A percentile compares a stretch with the other conserved stretches of the same genome.
Conservation (phyloP, 176 grass and related monocot species). For the Juncus inflexus region DNA sequence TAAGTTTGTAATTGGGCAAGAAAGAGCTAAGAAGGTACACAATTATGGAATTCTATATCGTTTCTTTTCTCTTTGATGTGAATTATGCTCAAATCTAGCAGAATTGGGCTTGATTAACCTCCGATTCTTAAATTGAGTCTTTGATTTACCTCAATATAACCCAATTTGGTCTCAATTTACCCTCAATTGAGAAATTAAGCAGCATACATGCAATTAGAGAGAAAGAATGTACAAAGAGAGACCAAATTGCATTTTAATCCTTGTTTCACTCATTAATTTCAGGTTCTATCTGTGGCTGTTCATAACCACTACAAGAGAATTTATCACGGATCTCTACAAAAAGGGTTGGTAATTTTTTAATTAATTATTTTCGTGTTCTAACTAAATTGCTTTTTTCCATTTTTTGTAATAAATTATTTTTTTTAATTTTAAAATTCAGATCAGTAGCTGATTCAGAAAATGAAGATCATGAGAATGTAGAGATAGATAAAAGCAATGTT, state of each 20-base stretch:
- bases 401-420: slow-evolving; percentile 19
- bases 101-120: slow-evolving; percentile 17
- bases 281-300: slow-evolving; percentile 94
- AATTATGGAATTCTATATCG: slow-evolving; percentile 8
- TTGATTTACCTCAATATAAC: background rate
- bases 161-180: background rate
- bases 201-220: background rate
- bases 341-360: slow-evolving; percentile 68
- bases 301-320: slow-evolving; percentile 99
- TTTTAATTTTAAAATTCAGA: slow-evolving; percentile 44
- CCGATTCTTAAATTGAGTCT: background rate
- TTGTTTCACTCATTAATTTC: slow-evolving; percentile 25
- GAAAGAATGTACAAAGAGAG: background rate
- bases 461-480: slow-evolving; percentile 72
- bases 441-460: slow-evolving; percentile 33
- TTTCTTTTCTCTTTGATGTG: slow-evolving; percentile 7
- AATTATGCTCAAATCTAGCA: slow-evolving; percentile 9
- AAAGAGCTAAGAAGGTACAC: slow-evolving; percentile 75
- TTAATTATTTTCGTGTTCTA: slow-evolving; percentile 4
- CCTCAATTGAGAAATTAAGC: slow-evolving; percentile 3
- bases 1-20: slow-evolving; percentile 89
- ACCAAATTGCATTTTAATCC: background rate
- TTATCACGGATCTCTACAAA: slow-evolving; percentile 68
- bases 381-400: background rate
- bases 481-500: slow-evolving; percentile 99